Percentiles rank a stretch among this genome's conserved stretches.
Evolutionary conservation across 1,139 yeast species (phyloP).

Genomic region (Taphrina deformans): DNA sequence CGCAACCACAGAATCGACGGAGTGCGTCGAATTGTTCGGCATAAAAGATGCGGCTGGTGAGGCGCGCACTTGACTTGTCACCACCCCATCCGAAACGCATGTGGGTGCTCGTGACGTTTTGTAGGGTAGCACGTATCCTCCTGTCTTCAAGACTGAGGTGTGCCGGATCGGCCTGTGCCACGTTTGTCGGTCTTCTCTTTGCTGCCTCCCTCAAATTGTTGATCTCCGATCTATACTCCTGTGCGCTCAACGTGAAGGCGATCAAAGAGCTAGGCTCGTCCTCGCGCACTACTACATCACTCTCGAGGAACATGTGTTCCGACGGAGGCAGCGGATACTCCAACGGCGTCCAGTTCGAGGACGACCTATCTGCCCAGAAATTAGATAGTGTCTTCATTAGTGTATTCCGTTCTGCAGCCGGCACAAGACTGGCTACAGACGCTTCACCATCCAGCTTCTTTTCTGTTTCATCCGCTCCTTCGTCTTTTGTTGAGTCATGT

Average conservation of each 20-base stretch:
- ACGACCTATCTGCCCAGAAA: slow-evolving; percentile 97
- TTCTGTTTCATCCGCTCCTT: not conserved
- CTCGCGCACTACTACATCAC: slow-evolving; percentile 90
- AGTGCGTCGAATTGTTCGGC: slow-evolving; percentile 97
- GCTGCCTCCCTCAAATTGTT: slow-evolving; percentile 47
- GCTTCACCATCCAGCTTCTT: not conserved
- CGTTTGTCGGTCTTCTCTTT: slow-evolving; percentile 35
- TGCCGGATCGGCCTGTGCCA: not conserved
- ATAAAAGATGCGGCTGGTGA: slow-evolving; percentile 91
- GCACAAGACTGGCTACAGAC: slow-evolving; percentile 32
- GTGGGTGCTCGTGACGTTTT: slow-evolving; percentile 82
- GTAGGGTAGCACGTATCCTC: slow-evolving; percentile 64
- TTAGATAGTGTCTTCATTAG: slow-evolving; percentile 79
- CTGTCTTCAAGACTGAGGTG: slow-evolving; percentile 32
- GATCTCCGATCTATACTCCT: slow-evolving; percentile 73
- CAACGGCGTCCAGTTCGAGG: slow-evolving; percentile 91
- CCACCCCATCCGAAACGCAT: slow-evolving; percentile 79
- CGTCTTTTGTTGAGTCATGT: not conserved
- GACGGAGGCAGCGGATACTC: slow-evolving; percentile 74
- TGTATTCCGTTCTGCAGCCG: slow-evolving; percentile 64
- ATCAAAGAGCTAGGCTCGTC: slow-evolving; percentile 95
- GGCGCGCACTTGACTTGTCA: slow-evolving; percentile 53
- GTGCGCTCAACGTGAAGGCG: slow-evolving; percentile 84
- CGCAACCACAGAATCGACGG: slow-evolving; percentile 76
- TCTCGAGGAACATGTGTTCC: slow-evolving; percentile 91